Base-by-base conservation (phyloP, 2,329 filamentous ascomycete species). In the Rasamsonia emersonii region DNA sequence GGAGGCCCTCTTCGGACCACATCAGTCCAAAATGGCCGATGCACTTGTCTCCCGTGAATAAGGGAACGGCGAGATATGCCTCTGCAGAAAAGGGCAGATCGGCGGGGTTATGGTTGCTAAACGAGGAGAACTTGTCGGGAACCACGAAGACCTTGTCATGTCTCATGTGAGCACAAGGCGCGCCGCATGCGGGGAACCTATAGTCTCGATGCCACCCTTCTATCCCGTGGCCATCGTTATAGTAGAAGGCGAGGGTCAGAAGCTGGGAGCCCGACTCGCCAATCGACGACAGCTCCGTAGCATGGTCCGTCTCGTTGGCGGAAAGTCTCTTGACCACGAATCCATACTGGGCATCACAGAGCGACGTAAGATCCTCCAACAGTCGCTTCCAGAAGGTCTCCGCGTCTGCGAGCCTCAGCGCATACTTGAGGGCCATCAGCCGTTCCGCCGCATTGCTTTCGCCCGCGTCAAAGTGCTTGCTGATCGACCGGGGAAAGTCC, bases 21-120 rank as follows among this genome's bases (percentile, higher is more conserved):
- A 83, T 77, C 50, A 79, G 63, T n/a, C 79, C 79, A 47, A 84
- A 77, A 53, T 82, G 75, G 14, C 75, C 78, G 44, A 80, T 72
- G 48, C 75, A 81, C 50, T 77, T 80, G 18, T 71, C 75, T 24
- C 75, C 69, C 3, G 70, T 68, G 42, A 77, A 81, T 2, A 84
- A 59, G 0, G 79, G 79, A 9, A 82, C 62, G 5, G 74, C 76
- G 20, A 84, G 63, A 47, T 80, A 83, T 3, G 77, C 75, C 45
- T 82, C 79, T 18, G 71, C 73, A 2, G 71, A 64, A 17, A 77
- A 71, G 1, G 76, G 71, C 9, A 81, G 55, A 30, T 64, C 54
- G 45, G 79, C 78, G 28, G 45, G n/a, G 4, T 75, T 74, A 42
- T 79, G 78, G 41, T 75, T 65, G 28, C 73, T 68, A 46, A 79